Evolutionary conservation across 73 alveolate species (phyloP).

Genomic region (Breviolum minutum): DNA sequence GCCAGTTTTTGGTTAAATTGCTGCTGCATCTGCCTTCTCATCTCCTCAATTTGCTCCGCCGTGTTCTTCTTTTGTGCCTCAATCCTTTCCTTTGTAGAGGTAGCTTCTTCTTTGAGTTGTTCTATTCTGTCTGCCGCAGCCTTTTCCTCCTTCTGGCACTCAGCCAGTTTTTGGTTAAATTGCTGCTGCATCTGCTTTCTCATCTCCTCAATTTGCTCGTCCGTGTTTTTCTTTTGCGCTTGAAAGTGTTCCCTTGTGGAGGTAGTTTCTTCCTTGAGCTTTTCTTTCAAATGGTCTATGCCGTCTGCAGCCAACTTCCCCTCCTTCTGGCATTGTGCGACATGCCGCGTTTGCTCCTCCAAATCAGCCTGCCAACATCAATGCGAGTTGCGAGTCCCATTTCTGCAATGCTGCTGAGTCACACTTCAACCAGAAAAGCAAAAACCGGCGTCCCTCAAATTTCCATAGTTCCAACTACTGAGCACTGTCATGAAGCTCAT

Average conservation of each 20-base stretch:
- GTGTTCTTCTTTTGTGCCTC: neutral
- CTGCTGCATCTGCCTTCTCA: slow-evolving; percentile 1
- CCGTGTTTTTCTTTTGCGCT: neutral
- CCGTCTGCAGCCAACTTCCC: neutral
- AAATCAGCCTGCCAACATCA: slow-evolving; percentile 1
- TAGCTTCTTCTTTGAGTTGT: neutral
- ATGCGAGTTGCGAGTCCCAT: neutral
- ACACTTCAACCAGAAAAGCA: too few species aligned
- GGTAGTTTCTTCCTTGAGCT: neutral
- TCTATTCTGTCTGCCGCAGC: slow-evolving; percentile 20
- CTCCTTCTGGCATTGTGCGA: neutral
- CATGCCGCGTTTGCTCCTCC: neutral
- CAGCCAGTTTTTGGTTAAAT: neutral
- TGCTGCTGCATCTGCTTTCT: slow-evolving; percentile 9
- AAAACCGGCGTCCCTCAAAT: too few species aligned
- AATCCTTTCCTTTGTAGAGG: neutral
- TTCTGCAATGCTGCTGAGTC: neutral
- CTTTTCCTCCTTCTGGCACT: slow-evolving; percentile 17
- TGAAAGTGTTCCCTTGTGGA: neutral
- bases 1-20: neutral
- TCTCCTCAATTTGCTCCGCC: neutral
- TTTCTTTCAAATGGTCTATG: neutral
- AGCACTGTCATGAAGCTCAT: too few species aligned
- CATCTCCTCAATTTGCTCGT: neutral
- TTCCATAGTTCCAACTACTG: too few species aligned